phyloP scores from a whole-genome alignment of 2,329 filamentous ascomycete genomes.

The Paraconiothyrium brasiliense region DNA sequence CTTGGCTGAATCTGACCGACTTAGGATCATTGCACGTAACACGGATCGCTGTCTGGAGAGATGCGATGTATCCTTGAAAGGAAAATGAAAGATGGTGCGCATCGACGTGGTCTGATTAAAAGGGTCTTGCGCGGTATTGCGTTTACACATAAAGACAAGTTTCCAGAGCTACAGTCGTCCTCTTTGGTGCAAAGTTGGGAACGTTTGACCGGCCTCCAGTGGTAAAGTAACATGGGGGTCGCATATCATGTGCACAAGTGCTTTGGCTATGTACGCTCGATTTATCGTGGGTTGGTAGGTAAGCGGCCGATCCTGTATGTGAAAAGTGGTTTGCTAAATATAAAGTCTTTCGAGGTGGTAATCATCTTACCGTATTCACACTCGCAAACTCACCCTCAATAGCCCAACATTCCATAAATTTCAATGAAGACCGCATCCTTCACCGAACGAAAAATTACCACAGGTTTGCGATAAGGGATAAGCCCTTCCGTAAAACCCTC shows the following conservation, averaged over 20 bases:
- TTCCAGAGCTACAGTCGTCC: conserved; percentile 27
- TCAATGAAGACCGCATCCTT: too few species aligned
- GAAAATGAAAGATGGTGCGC: neutral
- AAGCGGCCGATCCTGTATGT: too few species aligned
- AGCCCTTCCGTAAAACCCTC: too few species aligned
- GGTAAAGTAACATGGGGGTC: conserved; percentile 13
- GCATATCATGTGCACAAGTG: neutral
- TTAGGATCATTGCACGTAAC: neutral
- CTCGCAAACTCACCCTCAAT: too few species aligned
- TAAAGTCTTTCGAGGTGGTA: too few species aligned
- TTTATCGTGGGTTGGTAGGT: too few species aligned
- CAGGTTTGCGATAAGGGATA: too few species aligned
- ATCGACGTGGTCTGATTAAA: conserved; percentile 22
- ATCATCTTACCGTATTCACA: too few species aligned
- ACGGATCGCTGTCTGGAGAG: conserved; percentile 1
- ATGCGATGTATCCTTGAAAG: neutral
- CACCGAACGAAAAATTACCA: too few species aligned
- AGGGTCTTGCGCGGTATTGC: conserved; percentile 22
- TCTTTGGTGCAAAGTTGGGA: conserved; percentile 30
- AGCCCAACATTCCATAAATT: too few species aligned
- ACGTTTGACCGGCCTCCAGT: conserved; percentile 25
- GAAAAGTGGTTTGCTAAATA: too few species aligned
- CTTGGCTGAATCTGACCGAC: neutral
- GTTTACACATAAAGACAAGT: conserved; percentile 24
- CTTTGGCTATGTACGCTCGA: too few species aligned